Evolutionary conservation across 148 eudicot species (phyloP).

Genomic region (Camellia lanceoleosa): DNA sequence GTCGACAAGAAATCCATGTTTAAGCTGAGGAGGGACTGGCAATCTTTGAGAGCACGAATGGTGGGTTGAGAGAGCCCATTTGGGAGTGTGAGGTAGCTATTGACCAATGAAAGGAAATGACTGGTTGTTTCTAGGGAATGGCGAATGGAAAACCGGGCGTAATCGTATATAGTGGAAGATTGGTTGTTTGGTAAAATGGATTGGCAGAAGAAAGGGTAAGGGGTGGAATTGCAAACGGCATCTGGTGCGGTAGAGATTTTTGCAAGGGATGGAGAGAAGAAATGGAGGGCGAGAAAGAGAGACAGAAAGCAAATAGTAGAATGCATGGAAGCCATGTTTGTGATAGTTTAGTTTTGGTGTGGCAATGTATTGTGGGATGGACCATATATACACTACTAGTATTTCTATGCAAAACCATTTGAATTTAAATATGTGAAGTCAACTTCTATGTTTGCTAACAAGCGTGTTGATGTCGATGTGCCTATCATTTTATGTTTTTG

Average conservation of each 20-base stretch:
- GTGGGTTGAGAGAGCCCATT: not conserved
- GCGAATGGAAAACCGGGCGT: not conserved
- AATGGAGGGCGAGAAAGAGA: slow-evolving; percentile 8
- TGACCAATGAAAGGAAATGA: not conserved
- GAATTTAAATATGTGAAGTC: not conserved
- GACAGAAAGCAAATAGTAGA: not conserved
- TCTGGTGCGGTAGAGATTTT: not conserved
- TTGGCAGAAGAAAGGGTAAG: slow-evolving; percentile 11
- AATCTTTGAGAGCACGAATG: not conserved
- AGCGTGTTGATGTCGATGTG: not conserved
- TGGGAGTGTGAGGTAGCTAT: not conserved
- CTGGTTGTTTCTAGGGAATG: not conserved
- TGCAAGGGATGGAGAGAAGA: not conserved
- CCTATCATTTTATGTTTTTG: not conserved
- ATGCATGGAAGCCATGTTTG: slow-evolving; percentile 12
- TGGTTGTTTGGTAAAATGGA: not conserved
- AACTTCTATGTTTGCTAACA: not conserved
- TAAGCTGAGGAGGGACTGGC: too few species aligned
- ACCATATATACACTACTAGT: not conserved
- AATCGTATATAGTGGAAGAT: not conserved
- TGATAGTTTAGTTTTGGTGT: not conserved
- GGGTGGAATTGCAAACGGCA: not conserved
- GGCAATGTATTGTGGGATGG: not conserved
- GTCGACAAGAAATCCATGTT: too few species aligned
- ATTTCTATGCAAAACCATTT: not conserved